Percentiles rank a stretch among this genome's conserved stretches.
Conservation (phyloP, 495 filamentous ascomycete genomes). For the Penicillium chermesinum region DNA sequence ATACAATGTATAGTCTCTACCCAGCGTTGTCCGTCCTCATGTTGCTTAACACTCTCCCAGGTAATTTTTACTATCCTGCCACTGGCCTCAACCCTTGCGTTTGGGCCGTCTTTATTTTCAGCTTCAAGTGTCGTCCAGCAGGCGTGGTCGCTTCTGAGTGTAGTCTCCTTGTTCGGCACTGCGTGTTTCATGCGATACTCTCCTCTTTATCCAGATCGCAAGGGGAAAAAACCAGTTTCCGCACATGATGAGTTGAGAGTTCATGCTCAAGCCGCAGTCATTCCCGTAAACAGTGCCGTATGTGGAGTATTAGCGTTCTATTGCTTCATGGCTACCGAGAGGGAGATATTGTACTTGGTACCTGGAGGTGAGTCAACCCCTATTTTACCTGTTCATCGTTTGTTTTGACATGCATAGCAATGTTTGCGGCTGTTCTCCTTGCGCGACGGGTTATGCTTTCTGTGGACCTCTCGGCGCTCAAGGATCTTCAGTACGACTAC, state of each 20-base stretch:
- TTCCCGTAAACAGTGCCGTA: conserved; percentile 21
- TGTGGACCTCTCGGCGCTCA: conserved; percentile 41
- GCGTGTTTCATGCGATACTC: conserved; percentile 44
- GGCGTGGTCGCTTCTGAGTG: conserved; percentile 48
- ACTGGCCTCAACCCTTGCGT: conserved; percentile 44
- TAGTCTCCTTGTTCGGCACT: conserved; percentile 56
- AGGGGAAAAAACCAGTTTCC: conserved; percentile 26
- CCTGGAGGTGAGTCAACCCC: conserved; percentile 31
- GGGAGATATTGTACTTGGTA: conserved; percentile 28
- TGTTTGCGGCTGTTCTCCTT: conserved; percentile 31
- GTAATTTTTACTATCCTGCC: conserved; percentile 55
- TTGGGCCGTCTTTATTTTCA: conserved; percentile 46
- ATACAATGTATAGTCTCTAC: conserved; percentile 43
- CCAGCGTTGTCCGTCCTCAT: neutral
- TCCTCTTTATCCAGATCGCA: conserved; percentile 29
- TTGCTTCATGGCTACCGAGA: conserved; percentile 11
- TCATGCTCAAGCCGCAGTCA: conserved; percentile 13
- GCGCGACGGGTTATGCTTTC: conserved; percentile 38
- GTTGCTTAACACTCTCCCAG: conserved; percentile 22
- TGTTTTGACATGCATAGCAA: conserved; percentile 21
- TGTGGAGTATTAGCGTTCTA: conserved; percentile 27
- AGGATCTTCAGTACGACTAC: conserved; percentile 46
- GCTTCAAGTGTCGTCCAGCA: conserved; percentile 17
- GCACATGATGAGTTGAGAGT: conserved; percentile 11
- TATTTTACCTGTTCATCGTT: neutral